Percentiles rank a stretch among this genome's conserved stretches.
Conservation (phyloP, 345 rosid species). For the Pelargonium nanum region DNA sequence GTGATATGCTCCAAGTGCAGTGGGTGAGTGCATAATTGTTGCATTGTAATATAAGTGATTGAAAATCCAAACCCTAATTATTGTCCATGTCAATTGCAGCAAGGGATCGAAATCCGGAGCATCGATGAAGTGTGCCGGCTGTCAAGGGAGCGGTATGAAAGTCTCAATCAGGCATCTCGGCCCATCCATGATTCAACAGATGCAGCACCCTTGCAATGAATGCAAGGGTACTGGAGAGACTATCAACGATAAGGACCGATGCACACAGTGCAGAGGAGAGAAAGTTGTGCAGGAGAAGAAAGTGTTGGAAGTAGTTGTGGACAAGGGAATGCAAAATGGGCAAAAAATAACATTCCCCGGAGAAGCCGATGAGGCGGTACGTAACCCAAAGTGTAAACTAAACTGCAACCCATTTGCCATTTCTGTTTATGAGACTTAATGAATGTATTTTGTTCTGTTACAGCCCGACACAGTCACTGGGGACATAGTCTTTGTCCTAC, state of each 20-base stretch:
- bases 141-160: constrained; percentile 86
- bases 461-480: constrained; percentile 92
- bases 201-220: constrained; percentile 84
- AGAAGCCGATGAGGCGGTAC: constrained; percentile 85
- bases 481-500: constrained; percentile 72
- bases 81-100: constrained; percentile 41
- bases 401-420: not conserved
- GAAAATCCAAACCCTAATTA: too few relatives aligned
- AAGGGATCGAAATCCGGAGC: constrained; percentile 91
- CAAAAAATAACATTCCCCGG: constrained; percentile 89
- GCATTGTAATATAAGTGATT: not conserved
- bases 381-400: too few relatives aligned
- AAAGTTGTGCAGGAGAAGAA: constrained; percentile 79
- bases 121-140: constrained; percentile 60
- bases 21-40: constrained; percentile 38
- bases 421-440: not conserved
- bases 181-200: constrained; percentile 91
- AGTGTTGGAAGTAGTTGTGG: constrained; percentile 71
- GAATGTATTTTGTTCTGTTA: constrained; percentile 10
- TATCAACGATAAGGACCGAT: constrained; percentile 62
- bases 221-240: constrained; percentile 88
- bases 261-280: constrained; percentile 75
- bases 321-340: constrained; percentile 86
- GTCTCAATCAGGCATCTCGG: constrained; percentile 81
- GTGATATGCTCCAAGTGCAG: constrained; percentile 69